These are phyloP conservation scores for Myxozyma mucilagina DNA, from an alignment of 805 yeast species.

Conservation along the genomic window DNA sequence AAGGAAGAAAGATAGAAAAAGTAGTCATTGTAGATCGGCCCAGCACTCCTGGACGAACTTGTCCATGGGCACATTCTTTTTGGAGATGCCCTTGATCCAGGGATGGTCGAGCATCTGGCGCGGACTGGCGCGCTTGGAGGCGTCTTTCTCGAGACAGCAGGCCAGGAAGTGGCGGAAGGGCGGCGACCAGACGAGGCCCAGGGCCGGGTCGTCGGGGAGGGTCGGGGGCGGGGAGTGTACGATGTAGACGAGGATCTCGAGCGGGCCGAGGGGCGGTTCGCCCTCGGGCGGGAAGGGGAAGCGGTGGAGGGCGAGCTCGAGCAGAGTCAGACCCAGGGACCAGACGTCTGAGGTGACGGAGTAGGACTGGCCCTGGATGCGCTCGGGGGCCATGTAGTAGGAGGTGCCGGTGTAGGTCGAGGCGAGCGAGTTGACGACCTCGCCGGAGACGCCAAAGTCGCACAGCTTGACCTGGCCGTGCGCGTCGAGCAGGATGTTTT, in stretches of 20 bases:
- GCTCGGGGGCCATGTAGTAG: constrained; percentile 97
- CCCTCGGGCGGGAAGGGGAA: constrained; percentile 72
- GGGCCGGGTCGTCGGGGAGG: constrained; percentile 72
- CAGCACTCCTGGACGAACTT: constrained; percentile 66
- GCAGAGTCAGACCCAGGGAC: constrained; percentile 88
- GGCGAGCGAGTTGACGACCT: constrained; percentile 83
- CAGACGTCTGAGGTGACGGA: constrained; percentile 95
- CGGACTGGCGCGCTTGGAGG: constrained; percentile 83
- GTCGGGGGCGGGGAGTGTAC: constrained; percentile 76
- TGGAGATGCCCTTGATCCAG: constrained; percentile 71
- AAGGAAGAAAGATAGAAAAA: not conserved
- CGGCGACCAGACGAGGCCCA: constrained; percentile 75
- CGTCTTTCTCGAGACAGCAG: constrained; percentile 78
- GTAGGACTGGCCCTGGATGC: constrained; percentile 93
- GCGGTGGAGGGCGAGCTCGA: constrained; percentile 90
- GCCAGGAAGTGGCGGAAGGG: constrained; percentile 80
- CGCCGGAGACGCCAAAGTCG: constrained; percentile 96
- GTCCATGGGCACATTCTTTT: constrained; percentile 77
- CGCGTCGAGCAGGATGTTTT: constrained; percentile 75
- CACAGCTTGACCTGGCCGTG: constrained; percentile 86
- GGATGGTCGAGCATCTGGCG: constrained; percentile 92
- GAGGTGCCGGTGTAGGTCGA: constrained; percentile 97
- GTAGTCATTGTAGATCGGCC: constrained; percentile 10
- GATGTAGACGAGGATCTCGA: constrained; percentile 79
- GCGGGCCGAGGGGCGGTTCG: constrained; percentile 69